These are phyloP conservation scores for Grosmannia penicillata DNA, from an alignment of 2,329 filamentous ascomycete species.

Conservation along the genomic window DNA sequence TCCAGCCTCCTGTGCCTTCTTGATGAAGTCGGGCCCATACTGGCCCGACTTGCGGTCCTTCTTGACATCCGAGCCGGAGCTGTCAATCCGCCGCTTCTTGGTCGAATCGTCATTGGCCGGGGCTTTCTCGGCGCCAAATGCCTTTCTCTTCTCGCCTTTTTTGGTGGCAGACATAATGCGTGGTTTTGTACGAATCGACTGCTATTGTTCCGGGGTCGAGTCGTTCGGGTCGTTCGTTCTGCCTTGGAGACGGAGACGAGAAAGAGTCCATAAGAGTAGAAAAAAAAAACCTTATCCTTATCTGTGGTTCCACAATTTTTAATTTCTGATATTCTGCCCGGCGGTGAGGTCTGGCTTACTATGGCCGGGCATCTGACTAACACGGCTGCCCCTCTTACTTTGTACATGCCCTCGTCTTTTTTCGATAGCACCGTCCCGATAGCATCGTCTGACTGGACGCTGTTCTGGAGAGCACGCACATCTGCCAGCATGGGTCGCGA, in stretches of 20 bases:
- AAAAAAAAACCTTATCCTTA: conserved; percentile 3
- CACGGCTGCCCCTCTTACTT: conserved; percentile 2
- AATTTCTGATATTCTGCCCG: conserved; percentile 14
- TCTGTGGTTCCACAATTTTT: too few relatives aligned
- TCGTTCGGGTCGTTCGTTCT: neutral
- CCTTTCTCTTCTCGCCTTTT: conserved; percentile 43
- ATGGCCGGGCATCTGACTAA: conserved; percentile 1
- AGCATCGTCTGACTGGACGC: neutral
- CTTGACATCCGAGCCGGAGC: conserved; percentile 20
- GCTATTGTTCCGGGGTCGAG: neutral
- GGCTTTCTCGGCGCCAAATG: conserved; percentile 27
- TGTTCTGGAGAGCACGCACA: neutral
- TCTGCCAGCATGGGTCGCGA: conserved; percentile 48
- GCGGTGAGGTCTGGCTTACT: conserved; percentile 17
- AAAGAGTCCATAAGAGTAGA: neutral
- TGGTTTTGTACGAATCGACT: neutral
- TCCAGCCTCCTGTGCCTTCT: neutral
- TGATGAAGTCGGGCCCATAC: neutral
- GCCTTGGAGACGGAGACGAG: too few relatives aligned
- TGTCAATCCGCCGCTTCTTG: conserved; percentile 37
- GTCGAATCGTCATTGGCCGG: conserved; percentile 25
- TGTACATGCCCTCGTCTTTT: neutral
- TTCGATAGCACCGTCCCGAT: neutral
- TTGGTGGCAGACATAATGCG: conserved; percentile 33
- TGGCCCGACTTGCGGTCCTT: neutral